A percentile compares a stretch with the other conserved stretches of the same genome.
Evolutionary conservation across 352 stramenopile species (phyloP).

Genomic region (Aphanomyces euteiches): DNA sequence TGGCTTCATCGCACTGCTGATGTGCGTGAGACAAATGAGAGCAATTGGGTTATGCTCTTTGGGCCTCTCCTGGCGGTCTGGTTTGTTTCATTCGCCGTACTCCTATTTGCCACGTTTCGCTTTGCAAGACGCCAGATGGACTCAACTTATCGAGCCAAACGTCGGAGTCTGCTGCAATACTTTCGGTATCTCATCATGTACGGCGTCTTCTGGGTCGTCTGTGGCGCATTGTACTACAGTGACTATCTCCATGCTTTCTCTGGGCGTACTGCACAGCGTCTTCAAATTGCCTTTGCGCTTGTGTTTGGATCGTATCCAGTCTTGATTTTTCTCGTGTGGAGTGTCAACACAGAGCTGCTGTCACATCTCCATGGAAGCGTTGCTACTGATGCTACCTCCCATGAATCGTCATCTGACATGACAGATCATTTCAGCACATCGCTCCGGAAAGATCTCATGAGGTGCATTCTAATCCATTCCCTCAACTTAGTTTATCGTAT

Average conservation of each 20-base stretch:
- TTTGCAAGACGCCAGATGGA: constrained; percentile 80
- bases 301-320: constrained; percentile 74
- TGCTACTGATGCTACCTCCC: neutral
- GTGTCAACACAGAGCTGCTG: constrained; percentile 80
- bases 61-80: constrained; percentile 49
- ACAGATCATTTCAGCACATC: constrained; percentile 80
- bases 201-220: constrained; percentile 62
- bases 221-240: constrained; percentile 65
- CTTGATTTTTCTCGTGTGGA: constrained; percentile 67
- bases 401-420: neutral
- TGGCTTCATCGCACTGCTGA: constrained; percentile 58
- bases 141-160: constrained; percentile 79
- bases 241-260: constrained; percentile 64
- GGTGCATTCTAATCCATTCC: constrained; percentile 30
- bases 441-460: constrained; percentile 79
- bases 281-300: constrained; percentile 56
- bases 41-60: constrained; percentile 69
- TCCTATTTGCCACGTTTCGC: constrained; percentile 80
- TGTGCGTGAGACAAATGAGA: constrained; percentile 47
- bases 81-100: constrained; percentile 57
- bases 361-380: constrained; percentile 40
- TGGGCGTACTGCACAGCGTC: constrained; percentile 50
- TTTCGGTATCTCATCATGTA: constrained; percentile 81
- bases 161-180: constrained; percentile 78
- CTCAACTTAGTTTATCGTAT: neutral